A percentile compares a stretch with the other conserved stretches of the same genome.
Evolutionary conservation across 108 stramenopile species (phyloP).

Genomic region (Cyclotella kingstonii): DNA sequence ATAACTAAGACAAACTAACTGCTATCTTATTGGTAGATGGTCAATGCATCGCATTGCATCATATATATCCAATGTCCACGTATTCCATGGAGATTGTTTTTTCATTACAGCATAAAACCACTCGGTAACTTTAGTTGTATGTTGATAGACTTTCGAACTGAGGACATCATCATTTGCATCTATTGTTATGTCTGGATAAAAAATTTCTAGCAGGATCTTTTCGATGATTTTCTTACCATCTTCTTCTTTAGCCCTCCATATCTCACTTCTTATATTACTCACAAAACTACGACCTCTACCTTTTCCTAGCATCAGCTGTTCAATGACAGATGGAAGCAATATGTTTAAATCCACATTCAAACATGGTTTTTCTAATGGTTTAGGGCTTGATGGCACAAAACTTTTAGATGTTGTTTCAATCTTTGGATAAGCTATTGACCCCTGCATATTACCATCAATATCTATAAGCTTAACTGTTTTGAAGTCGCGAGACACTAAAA

Average conservation of each 20-base stretch:
- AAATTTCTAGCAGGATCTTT: slow-evolving; percentile 55
- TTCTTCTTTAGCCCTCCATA: slow-evolving; percentile 58
- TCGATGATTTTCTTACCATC: slow-evolving; percentile 50
- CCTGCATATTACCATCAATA: slow-evolving; percentile 23
- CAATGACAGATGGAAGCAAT: slow-evolving; percentile 59
- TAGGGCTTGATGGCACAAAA: not conserved
- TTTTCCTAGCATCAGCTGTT: slow-evolving; percentile 71
- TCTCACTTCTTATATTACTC: slow-evolving; percentile 51
- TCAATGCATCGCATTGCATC: slow-evolving; percentile 84
- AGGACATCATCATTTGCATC: slow-evolving; percentile 27
- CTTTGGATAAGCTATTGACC: slow-evolving; percentile 4
- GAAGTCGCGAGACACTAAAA: slow-evolving; percentile 71
- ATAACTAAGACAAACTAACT: not conserved
- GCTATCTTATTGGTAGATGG: slow-evolving; percentile 62
- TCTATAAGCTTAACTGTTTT: slow-evolving; percentile 58
- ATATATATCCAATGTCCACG: slow-evolving; percentile 75
- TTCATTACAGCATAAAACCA: slow-evolving; percentile 76
- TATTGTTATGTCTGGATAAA: slow-evolving; percentile 45
- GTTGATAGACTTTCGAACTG: slow-evolving; percentile 16
- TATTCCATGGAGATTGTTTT: slow-evolving; percentile 68
- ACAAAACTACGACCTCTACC: slow-evolving; percentile 63
- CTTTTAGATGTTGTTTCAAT: not conserved
- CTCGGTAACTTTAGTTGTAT: slow-evolving; percentile 50
- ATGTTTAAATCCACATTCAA: slow-evolving; percentile 66
- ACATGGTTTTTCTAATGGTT: slow-evolving; percentile 54